These are phyloP conservation scores for Harrya chromipes DNA, from an alignment of 768 basidiomycete genomes.

Conservation along the genomic window DNA sequence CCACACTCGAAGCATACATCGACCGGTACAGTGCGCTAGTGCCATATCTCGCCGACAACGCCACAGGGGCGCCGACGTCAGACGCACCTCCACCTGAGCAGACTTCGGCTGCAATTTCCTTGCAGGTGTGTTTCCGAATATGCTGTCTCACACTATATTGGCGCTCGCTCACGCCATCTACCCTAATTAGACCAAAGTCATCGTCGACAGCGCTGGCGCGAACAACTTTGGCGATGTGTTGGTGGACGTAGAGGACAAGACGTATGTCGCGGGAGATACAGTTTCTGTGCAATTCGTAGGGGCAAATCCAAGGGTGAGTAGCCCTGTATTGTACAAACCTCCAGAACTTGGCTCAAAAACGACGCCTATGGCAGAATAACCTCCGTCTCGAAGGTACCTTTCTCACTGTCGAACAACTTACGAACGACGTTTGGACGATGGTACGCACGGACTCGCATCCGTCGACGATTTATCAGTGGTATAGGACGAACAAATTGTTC, in stretches of 20 bases:
- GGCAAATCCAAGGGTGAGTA: conserved; percentile 69
- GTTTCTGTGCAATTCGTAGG: conserved; percentile 67
- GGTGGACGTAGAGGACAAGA: conserved; percentile 45
- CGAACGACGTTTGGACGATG: conserved; percentile 48
- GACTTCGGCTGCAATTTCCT: conserved; percentile 61
- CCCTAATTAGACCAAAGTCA: conserved; percentile 49
- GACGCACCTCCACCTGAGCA: conserved; percentile 65
- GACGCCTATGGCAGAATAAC: conserved; percentile 54
- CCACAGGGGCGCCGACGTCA: conserved; percentile 47
- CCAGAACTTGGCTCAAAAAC: not conserved
- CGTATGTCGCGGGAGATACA: conserved; percentile 56
- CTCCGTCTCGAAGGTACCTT: conserved; percentile 71
- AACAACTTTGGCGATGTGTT: conserved; percentile 62
- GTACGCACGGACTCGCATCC: conserved; percentile 77
- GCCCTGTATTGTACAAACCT: not conserved
- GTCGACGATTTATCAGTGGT: conserved; percentile 68
- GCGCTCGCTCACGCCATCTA: no score
- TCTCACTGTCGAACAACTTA: conserved; percentile 58
- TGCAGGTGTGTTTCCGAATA: conserved; percentile 44
- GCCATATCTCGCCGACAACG: conserved; percentile 53
- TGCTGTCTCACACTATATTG: not conserved
- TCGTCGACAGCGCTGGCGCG: conserved; percentile 55
- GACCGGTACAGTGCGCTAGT: conserved; percentile 70
- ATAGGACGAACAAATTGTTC: conserved; percentile 50
- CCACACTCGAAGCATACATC: conserved; percentile 77